These are phyloP conservation scores for Apiospora marii DNA, from an alignment of 2,329 filamentous ascomycete genomes.

Conservation along the genomic window DNA sequence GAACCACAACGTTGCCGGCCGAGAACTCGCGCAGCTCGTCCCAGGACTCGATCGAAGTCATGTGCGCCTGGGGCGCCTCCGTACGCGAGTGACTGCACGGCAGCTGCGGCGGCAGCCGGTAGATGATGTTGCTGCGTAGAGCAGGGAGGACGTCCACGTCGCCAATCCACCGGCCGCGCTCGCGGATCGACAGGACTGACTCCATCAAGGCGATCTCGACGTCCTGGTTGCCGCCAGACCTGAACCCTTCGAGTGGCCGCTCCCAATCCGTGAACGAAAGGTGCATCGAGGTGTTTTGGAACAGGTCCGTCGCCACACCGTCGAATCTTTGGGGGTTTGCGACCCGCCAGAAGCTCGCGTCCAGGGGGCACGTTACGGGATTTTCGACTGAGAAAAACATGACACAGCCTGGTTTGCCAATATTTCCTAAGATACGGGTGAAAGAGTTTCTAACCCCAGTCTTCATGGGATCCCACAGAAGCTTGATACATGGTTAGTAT, in stretches of 20 bases:
- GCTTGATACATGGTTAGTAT: too few species aligned
- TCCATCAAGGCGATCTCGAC: conserved; percentile 21
- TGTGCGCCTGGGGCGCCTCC: background rate
- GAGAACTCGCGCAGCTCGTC: conserved; percentile 25
- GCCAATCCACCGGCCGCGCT: conserved; percentile 27
- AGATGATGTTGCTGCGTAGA: background rate
- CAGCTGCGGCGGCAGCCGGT: background rate
- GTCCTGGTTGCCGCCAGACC: conserved; percentile 18
- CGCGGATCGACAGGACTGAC: conserved; percentile 26
- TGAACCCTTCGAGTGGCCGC: background rate
- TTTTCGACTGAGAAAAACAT: conserved; percentile 19
- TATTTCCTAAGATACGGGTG: conserved; percentile 28
- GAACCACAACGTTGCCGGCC: conserved; percentile 21
- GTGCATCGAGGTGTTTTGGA: conserved; percentile 27
- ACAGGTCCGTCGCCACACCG: conserved; percentile 17
- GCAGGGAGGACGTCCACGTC: conserved; percentile 26
- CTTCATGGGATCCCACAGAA: conserved; percentile 24
- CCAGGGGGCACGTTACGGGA: background rate
- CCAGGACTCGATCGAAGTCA: conserved; percentile 25
- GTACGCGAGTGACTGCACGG: background rate
- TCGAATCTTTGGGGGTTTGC: conserved; percentile 23
- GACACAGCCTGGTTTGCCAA: conserved; percentile 25
- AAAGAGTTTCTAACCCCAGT: background rate
- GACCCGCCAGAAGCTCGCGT: conserved; percentile 22
- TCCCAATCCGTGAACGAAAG: conserved; percentile 28